Evolutionary conservation across 1,284 basidiomycete genomes (phyloP).

Genomic region (Veloporphyrellus conicus): DNA sequence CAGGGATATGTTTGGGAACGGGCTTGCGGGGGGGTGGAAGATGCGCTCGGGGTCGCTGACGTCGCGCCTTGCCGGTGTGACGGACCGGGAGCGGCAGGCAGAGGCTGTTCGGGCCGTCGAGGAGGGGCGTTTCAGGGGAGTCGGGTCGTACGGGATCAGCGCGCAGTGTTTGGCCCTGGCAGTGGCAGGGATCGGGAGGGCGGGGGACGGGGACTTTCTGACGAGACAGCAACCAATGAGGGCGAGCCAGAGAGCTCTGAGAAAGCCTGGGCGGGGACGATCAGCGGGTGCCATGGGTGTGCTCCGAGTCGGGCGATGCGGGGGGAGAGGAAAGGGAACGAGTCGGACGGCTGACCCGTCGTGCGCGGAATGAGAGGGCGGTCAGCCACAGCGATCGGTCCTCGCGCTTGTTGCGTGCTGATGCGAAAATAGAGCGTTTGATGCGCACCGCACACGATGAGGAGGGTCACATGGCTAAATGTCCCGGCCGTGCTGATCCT

Average conservation of each 20-base stretch:
- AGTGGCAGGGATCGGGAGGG: slow-evolving; percentile 19
- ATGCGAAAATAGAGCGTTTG: too few species aligned
- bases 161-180: slow-evolving; percentile 4
- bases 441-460: too few species aligned
- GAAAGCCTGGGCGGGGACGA: slow-evolving; percentile 3
- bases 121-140: slow-evolving; percentile 13
- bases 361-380: too few species aligned
- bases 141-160: background rate
- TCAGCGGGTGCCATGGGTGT: slow-evolving; percentile 1
- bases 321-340: too few species aligned
- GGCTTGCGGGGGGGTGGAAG: slow-evolving; percentile 16
- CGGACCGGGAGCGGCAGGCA: slow-evolving; percentile 4
- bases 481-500: slow-evolving; percentile 10
- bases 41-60: background rate
- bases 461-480: slow-evolving; percentile 10
- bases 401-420: slow-evolving; percentile 19
- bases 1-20: slow-evolving; percentile 21
- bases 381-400: too few species aligned
- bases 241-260: slow-evolving; percentile 17
- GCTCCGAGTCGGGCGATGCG: too few species aligned
- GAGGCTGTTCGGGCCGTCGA: slow-evolving; percentile 7
- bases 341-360: background rate
- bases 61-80: slow-evolving; percentile 3
- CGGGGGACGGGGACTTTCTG: slow-evolving; percentile 4
- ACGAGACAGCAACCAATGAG: slow-evolving; percentile 17